phyloP scores from a whole-genome alignment of 805 yeast genomes.

The Clavispora phyllophila region DNA sequence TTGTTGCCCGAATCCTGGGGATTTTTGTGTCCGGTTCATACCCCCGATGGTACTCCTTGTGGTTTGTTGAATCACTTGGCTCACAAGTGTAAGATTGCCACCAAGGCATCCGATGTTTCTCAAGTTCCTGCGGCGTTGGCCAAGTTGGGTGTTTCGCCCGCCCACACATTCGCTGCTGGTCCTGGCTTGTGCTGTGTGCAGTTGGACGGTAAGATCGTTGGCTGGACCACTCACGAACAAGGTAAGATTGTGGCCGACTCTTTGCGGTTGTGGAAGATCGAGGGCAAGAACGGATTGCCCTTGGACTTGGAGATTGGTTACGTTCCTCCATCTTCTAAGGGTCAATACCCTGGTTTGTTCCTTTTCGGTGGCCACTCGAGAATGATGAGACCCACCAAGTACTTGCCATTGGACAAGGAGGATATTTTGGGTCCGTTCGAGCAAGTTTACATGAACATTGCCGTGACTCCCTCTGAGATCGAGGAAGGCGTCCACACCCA shows the following conservation, averaged over 20 bases:
- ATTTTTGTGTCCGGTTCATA: conserved; percentile 96
- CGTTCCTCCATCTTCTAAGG: conserved; percentile 92
- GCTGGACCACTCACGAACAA: conserved; percentile 90
- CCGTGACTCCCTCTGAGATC: conserved; percentile 91
- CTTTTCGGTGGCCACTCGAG: conserved; percentile 89
- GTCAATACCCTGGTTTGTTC: conserved; percentile 95
- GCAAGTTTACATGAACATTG: conserved; percentile 94
- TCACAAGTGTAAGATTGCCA: conserved; percentile 87
- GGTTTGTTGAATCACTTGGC: conserved; percentile 95
- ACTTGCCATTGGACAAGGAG: conserved; percentile 74
- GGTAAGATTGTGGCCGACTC: conserved; percentile 86
- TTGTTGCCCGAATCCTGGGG: conserved; percentile 98
- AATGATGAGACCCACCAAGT: conserved; percentile 93
- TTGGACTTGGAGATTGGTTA: conserved; percentile 86
- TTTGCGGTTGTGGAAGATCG: conserved; percentile 87
- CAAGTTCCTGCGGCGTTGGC: conserved; percentile 61
- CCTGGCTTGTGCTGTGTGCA: conserved; percentile 87
- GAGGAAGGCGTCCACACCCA: conserved; percentile 77
- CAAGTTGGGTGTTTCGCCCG: conserved; percentile 75
- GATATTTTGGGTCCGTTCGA: conserved; percentile 97
- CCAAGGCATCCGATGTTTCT: conserved; percentile 68
- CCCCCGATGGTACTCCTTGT: conserved; percentile 99
- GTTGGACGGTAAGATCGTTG: conserved; percentile 85
- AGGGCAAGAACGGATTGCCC: conserved; percentile 74
- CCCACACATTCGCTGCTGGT: conserved; percentile 80